Base-by-base conservation (phyloP, 495 filamentous ascomycete genomes). In the Lichenothelia convexa region DNA sequence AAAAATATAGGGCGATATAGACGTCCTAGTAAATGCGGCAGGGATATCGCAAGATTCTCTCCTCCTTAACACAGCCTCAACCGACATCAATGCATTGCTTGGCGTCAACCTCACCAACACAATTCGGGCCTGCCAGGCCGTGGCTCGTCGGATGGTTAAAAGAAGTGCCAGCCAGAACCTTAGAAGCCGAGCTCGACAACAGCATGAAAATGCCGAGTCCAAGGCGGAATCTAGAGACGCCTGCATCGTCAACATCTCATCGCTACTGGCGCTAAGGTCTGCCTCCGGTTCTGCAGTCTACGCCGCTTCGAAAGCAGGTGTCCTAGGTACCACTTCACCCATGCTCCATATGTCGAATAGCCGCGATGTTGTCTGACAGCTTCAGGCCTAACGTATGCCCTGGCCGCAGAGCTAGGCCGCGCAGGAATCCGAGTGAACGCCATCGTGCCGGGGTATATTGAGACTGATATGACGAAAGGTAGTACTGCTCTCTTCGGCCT, bases 201-300 rank as follows among this genome's bases (percentile, higher is more conserved):
- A 60, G 5, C 19, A 36, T n/a, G 4, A 31, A 18, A 17, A 30
- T 21, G 15, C 18, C 27, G 15, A 12, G 4, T 20, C 21, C 11
- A 21, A 17, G 18, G 45, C 21, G 19, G 18, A 32, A 30, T 16
- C 17, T 30, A 38, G 12, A 22, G n/a, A 7, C 21, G 62, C 58
- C 34, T 78, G 71, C 45, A 85, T 92, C 32, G 78, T 92, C 53
- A 92, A 89, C 42, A 55, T 92, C 17, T 71, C 81, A 3, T 82
- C 76, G 16, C 54, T 89, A 16, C 59, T 89, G 11, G 82, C 69
- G 0, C 34, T 67, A 1, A 72, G 73, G 36, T 71, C 65, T 0
- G 73, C 70, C 2, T 55, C 50, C 1, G 83, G 83, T 0, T 70
- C 78, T 7, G 64, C 74, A 3, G 67, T 73, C 1, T 92, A 91